These are phyloP conservation scores for Sicyos baderoa DNA, from an alignment of 306 rosid genomes.

Conservation along the genomic window DNA sequence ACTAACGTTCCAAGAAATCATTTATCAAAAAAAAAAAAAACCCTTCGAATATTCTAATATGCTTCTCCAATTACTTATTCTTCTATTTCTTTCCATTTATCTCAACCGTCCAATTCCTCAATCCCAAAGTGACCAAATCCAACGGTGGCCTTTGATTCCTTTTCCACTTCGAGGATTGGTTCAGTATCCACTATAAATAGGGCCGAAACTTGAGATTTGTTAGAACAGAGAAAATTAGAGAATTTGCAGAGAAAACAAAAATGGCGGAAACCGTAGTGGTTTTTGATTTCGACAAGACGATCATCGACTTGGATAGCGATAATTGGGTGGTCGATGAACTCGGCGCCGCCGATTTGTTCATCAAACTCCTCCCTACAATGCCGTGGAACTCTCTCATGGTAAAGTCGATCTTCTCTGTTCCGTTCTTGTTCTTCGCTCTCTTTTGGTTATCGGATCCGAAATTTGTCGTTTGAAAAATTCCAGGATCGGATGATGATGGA, in stretches of 20 bases:
- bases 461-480: background rate
- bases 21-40: no score
- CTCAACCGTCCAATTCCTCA: background rate
- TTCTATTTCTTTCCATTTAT: background rate
- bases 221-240: background rate
- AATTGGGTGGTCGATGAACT: slow-evolving; percentile 18
- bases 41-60: background rate
- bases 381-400: slow-evolving; percentile 18
- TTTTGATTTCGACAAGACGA: slow-evolving; percentile 18
- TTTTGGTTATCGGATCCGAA: background rate
- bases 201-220: background rate
- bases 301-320: slow-evolving; percentile 4
- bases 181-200: background rate
- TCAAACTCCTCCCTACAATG: slow-evolving; percentile 12
- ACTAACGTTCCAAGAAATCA: no score
- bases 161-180: background rate
- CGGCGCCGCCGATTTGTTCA: slow-evolving; percentile 18
- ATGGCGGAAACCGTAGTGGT: slow-evolving; percentile 6
- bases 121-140: background rate
- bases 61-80: background rate
- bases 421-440: background rate
- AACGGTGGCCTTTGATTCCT: background rate
- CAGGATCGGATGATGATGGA: slow-evolving; percentile 76
- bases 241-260: background rate
- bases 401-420: background rate